These are phyloP conservation scores for Mrakia blollopis DNA, from an alignment of 768 basidiomycete species.

Conservation along the genomic window DNA sequence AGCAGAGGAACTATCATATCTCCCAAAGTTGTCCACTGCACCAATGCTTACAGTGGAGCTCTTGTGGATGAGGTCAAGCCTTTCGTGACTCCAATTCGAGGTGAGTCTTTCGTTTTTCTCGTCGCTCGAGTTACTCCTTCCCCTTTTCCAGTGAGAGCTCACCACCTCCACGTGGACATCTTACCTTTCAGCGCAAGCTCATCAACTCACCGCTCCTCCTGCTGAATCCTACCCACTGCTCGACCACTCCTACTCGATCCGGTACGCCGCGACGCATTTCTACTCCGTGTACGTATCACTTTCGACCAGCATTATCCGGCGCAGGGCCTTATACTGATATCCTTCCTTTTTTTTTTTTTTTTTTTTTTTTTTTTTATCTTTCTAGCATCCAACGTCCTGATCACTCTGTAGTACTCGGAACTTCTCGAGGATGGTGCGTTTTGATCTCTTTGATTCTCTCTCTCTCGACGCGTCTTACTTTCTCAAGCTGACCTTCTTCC, in stretches of 20 bases:
- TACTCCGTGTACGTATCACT: conserved; percentile 2
- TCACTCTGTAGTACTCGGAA: not conserved
- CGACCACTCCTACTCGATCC: conserved; percentile 21
- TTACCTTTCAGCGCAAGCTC: conserved; percentile 13
- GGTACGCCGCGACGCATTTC: conserved; percentile 10
- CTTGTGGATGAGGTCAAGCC: conserved; percentile 63
- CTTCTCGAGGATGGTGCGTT: conserved; percentile 10
- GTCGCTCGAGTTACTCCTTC: not conserved
- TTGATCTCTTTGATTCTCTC: not conserved
- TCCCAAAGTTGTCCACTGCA: conserved; percentile 71
- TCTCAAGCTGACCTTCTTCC: not conserved
- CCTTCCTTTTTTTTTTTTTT: too few species aligned
- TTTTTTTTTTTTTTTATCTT: too few species aligned
- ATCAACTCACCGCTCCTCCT: conserved; percentile 9
- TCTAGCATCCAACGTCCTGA: conserved; percentile 11
- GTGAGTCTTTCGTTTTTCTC: not conserved
- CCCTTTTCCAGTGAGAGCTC: not conserved
- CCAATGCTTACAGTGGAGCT: conserved; percentile 74
- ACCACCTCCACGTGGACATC: not conserved
- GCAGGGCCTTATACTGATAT: too few species aligned
- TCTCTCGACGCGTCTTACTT: not conserved
- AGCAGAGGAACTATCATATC: conserved; percentile 62
- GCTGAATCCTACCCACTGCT: not conserved
- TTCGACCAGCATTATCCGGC: too few species aligned
- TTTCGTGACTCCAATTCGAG: conserved; percentile 10